Base-by-base conservation (phyloP, 139 green algal genomes). In the Chlorella sp. region DNA sequence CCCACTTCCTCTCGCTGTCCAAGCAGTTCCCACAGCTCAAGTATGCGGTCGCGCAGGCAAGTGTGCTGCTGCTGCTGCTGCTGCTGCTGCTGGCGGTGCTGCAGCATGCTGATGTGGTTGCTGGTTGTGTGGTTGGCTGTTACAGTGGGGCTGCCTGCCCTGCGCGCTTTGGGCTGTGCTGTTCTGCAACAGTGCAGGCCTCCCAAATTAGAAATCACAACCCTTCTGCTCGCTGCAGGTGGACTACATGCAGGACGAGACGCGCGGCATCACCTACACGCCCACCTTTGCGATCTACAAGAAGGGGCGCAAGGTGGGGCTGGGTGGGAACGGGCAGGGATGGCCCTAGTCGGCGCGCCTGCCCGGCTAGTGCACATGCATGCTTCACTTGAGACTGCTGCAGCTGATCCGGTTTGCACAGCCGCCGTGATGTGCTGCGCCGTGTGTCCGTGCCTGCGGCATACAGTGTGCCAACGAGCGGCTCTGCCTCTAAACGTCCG, bases 31-130 rank as follows among this genome's bases (percentile, higher is more conserved):
- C 81, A 1, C 46, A 87, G 38, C 64, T 92, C 40, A 89, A 87
- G 67, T 96, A 95, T 80, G 93, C 90, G 0, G 91, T 96, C 16
- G 93, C 93, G 0, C 93, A 96, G 72, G 92, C 95, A 34, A 9
- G 77, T 7, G 13, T 40, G 64, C 64, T 70, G 64, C 32, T 17
- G 32, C 14, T 34, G 64, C 17, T 2, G 60, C 5, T 34, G 26
- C 9, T 9, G 56, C 56, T 65, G 56, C 56, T 4, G 30, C 56
- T 65, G 56, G 56, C 56, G 30, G 56, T 20, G 26, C 3, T 65
- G 56, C 56, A 20, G 3, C 22, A 24, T 68, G 60, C 60, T 36
- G 1, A 2, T 34, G 60, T 2, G n/a, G 6, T 2, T 32, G 60
- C 60, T 2, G 60, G 60, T 34, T 68, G 60, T 68, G 30, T 70